Evolutionary conservation across 306 rosid genomes (phyloP), one percentile per base, ranked within the genome.

Genomic region (Urtica urens): DNA sequence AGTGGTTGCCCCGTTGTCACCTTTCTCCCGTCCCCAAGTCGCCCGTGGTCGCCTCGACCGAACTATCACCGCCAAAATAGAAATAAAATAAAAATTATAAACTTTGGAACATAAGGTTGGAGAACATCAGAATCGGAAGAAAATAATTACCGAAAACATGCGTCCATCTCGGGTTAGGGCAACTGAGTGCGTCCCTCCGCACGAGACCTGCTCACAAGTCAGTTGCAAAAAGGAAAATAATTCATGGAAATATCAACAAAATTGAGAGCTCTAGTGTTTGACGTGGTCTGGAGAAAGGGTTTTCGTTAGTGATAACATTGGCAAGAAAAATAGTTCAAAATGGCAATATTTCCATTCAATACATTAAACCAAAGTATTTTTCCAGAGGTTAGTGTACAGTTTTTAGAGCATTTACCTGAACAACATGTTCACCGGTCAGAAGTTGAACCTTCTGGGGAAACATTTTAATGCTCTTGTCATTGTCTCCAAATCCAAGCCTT

Each of bases 381-480:
- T n/a, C n/a, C n/a, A n/a, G n/a, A n/a, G n/a, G n/a, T n/a, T n/a
- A n/a, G n/a, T n/a, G n/a, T n/a, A n/a, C n/a, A n/a, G n/a, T n/a
- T n/a, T n/a, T n/a, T n/a, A n/a, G n/a, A 35, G 3, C n/a, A 35
- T 35, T 10, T 77, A 86, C 99, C 99, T 92, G 96, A 47, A 92
- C 86, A 54, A 92, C 80, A 60, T 92, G 86, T 72, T 92, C 94
- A 27, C 88, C 87, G 24, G 78, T 72, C 62, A 92, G 71, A 70
- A 92, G 96, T 56, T 82, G 81, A 79, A 92, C 96, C 72, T 22
- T 82, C 64, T 92, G 96, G 24, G 96, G 99, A 33, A 92, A 71
- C 94, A 92, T 92, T 82, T 92, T 92, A 60, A 96, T 92, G 78
- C 99, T 92, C 68, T 92, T 92, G 51, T 92, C 99, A 62, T 80